Conservation (phyloP, 441 rosid species). For the Macaranga tanarius region DNA sequence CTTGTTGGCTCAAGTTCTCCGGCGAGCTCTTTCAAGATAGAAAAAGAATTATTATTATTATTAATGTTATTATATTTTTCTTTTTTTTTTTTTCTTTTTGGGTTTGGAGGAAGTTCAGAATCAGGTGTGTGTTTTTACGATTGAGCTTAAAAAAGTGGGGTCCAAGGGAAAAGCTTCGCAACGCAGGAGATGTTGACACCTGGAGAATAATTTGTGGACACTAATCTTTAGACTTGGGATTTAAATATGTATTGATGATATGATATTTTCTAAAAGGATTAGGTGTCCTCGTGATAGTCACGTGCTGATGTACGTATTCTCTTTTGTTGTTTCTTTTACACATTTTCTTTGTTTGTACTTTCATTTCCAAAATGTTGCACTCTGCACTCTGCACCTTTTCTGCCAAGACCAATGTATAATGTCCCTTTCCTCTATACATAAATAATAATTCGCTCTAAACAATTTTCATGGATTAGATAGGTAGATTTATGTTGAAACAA, state of each 20-base stretch:
- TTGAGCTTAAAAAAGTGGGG: constrained; percentile 18
- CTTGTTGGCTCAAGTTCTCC: constrained; percentile 58
- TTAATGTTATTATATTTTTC: too few species aligned
- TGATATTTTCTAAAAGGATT: constrained; percentile 21
- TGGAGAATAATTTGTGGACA: constrained; percentile 43
- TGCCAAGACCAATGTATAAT: too few species aligned
- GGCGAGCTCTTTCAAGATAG: constrained; percentile 52
- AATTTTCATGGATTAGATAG: too few species aligned
- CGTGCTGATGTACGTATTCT: constrained; percentile 27
- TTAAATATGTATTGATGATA: background rate
- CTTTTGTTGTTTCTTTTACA: background rate
- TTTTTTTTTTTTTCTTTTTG: too few species aligned
- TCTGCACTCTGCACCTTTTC: too few species aligned
- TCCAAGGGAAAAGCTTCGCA: background rate
- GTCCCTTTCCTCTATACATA: too few species aligned
- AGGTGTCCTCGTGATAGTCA: constrained; percentile 38
- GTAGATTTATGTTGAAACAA: too few species aligned
- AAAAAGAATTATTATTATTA: background rate
- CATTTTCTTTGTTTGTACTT: background rate
- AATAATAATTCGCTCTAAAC: too few species aligned
- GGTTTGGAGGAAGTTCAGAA: too few species aligned
- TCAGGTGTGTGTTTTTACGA: constrained; percentile 33
- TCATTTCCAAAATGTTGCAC: too few species aligned
- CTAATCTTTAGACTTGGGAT: background rate
- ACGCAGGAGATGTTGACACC: constrained; percentile 27